Evolutionary conservation across 805 yeast genomes (phyloP).

Genomic region (Candida caryicola): DNA sequence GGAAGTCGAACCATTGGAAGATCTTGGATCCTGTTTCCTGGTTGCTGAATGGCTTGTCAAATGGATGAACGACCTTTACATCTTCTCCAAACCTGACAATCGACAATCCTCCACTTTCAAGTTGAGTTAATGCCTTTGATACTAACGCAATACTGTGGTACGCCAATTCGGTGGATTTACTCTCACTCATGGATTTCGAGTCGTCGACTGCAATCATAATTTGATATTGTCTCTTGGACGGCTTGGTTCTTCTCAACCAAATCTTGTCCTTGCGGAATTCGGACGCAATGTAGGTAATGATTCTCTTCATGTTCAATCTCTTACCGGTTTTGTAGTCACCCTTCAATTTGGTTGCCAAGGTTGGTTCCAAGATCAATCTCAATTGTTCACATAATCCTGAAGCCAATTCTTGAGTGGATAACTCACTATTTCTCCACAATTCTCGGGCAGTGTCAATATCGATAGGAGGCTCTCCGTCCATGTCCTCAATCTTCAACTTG

Average conservation of each 20-base stretch:
- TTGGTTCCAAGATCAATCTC: constrained; percentile 90
- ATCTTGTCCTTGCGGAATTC: constrained; percentile 96
- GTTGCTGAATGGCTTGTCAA: constrained; percentile 74
- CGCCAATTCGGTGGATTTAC: constrained; percentile 85
- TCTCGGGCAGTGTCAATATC: constrained; percentile 64
- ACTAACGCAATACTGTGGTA: constrained; percentile 93
- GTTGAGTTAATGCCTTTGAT: constrained; percentile 86
- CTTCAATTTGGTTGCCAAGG: constrained; percentile 86
- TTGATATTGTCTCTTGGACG: constrained; percentile 95
- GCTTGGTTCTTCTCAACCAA: constrained; percentile 96
- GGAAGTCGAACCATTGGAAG: constrained; percentile 87
- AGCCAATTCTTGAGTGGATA: constrained; percentile 83
- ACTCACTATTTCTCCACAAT: constrained; percentile 80
- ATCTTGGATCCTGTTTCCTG: constrained; percentile 79
- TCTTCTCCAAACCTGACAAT: constrained; percentile 87
- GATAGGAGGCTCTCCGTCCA: constrained; percentile 42
- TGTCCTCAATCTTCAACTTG: constrained; percentile 7
- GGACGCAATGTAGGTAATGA: constrained; percentile 96
- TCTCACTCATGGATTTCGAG: constrained; percentile 95
- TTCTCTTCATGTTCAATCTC: constrained; percentile 93
- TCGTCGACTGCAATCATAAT: constrained; percentile 97
- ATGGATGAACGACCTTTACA: constrained; percentile 82
- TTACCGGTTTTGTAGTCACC: constrained; percentile 99
- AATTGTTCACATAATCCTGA: constrained; percentile 89
- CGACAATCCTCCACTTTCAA: constrained; percentile 91